Conservation (phyloP, 495 filamentous ascomycete genomes). For the Pyronema domesticum region DNA sequence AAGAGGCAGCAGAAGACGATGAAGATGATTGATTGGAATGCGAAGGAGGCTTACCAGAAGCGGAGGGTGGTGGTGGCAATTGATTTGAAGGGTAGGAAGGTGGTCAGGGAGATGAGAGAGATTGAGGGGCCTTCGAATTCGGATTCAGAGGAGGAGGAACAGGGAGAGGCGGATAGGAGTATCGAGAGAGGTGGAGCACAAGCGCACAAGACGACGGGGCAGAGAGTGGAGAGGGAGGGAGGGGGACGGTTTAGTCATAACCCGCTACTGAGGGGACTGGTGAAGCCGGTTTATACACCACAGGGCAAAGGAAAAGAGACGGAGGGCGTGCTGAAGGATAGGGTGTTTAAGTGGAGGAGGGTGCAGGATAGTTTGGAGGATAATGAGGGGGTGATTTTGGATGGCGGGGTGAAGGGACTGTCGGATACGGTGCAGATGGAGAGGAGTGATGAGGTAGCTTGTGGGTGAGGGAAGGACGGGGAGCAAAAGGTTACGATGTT, state of each 20-base stretch:
- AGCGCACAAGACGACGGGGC: conserved; percentile 1
- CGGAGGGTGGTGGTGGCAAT: conserved; percentile 70
- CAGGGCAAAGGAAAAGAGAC: conserved; percentile 27
- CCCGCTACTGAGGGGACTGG: conserved; percentile 60
- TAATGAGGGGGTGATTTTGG: conserved; percentile 81
- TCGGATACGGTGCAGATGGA: background rate
- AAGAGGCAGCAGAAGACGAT: conserved; percentile 81
- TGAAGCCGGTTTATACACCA: conserved; percentile 54
- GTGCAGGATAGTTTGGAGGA: conserved; percentile 84
- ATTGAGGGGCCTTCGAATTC: conserved; percentile 37
- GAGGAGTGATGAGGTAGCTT: background rate
- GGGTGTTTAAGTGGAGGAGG: conserved; percentile 54
- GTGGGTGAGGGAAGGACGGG: background rate
- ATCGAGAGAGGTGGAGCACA: conserved; percentile 11
- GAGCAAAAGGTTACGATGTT: too few species aligned
- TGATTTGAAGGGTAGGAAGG: conserved; percentile 60
- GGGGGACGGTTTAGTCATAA: conserved; percentile 64
- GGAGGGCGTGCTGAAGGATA: conserved; percentile 26
- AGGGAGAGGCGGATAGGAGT: conserved; percentile 11
- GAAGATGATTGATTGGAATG: conserved; percentile 77
- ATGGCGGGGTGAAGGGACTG: conserved; percentile 33
- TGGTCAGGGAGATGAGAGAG: conserved; percentile 53
- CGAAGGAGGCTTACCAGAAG: conserved; percentile 85
- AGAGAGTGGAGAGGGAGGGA: conserved; percentile 10
- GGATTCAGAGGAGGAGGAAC: conserved; percentile 28